Evolutionary conservation across 441 rosid genomes (phyloP), one percentile per base, ranked within the genome.

Genomic region (Populus tomentosa): DNA sequence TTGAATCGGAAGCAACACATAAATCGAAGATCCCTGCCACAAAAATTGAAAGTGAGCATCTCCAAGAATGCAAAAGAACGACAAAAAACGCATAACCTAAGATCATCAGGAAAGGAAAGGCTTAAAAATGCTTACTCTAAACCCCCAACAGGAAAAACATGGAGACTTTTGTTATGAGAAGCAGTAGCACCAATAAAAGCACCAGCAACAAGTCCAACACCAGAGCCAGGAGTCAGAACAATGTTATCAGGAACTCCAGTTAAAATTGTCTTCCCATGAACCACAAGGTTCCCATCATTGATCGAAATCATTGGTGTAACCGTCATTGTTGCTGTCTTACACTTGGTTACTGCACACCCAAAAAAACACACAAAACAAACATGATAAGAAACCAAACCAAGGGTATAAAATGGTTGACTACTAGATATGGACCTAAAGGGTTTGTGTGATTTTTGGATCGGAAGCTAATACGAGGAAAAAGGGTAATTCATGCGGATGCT

Each of bases 1-100:
- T 93, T 95, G 87, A 95, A 95, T 16, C 99, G 94, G 89, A 95
- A 95, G 76, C 88, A 89, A 35, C 98, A 91, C 91, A 92, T 74
- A 61, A 93, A 91, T 11, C 90, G 95, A 64, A 89, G 89, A 81
- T 86, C 95, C 89, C 99, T 95, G 84, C 72, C 26, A 80, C 35
- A n/a, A 80, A 76, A 62, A 40, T 46, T 46, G 32, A 13, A 46
- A 5, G 10, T 10, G 30, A 18, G 20, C 11, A 2, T n/a, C 20
- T 63, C 35, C 6, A 62, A 24, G 21, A 1, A 65, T 16, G 10
- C 46, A 75, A 75, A 40, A 74, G 67, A 4, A 62, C 8, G 67
- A 1, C 21, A 62, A 16, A 62, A 62, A 1, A 66, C 10, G 24
- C 24, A 62, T 21, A 21, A 7, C 24, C 24, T 21, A 18, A 62